A percentile compares a stretch with the other conserved stretches of the same genome.
Evolutionary conservation across 441 rosid genomes (phyloP).

Genomic region (Mallotus repandus): DNA sequence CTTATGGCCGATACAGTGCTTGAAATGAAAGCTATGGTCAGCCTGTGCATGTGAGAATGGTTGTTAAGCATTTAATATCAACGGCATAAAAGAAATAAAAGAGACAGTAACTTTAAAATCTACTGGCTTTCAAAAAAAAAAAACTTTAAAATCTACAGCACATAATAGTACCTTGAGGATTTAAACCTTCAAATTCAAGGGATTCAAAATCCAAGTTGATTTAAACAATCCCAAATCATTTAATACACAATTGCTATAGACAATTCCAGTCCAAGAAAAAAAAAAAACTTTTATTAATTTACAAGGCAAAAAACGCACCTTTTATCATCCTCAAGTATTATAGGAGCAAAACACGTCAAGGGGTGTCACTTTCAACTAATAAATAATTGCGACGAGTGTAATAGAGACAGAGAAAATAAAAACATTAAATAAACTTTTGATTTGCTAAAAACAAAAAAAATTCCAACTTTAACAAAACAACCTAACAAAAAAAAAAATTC

Average conservation of each 20-base stretch:
- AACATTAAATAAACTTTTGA: neutral
- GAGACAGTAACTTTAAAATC: constrained; percentile 18
- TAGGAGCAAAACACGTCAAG: constrained; percentile 33
- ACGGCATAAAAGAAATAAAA: constrained; percentile 23
- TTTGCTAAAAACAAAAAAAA: neutral
- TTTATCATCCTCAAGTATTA: constrained; percentile 16
- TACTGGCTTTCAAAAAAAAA: no score
- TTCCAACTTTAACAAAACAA: neutral
- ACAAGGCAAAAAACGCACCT: constrained; percentile 19
- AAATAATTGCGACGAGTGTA: constrained; percentile 16
- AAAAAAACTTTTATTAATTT: neutral
- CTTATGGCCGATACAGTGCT: constrained; percentile 19
- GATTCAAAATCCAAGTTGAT: constrained; percentile 10
- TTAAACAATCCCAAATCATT: neutral
- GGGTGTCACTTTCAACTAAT: constrained; percentile 29
- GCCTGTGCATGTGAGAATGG: constrained; percentile 40
- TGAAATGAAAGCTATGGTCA: constrained; percentile 27
- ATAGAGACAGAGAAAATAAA: constrained; percentile 5
- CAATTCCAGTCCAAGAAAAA: constrained; percentile 32
- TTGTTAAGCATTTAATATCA: constrained; percentile 35
- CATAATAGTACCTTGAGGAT: constrained; percentile 11
- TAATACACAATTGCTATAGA: neutral
- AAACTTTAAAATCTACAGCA: no score
- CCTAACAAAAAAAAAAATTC: constrained; percentile 14
- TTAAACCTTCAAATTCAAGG: neutral